Evolutionary conservation across 2,329 filamentous ascomycete species (phyloP), one percentile per base, ranked within the genome.

Genomic region (Aureobasidium sp.): DNA sequence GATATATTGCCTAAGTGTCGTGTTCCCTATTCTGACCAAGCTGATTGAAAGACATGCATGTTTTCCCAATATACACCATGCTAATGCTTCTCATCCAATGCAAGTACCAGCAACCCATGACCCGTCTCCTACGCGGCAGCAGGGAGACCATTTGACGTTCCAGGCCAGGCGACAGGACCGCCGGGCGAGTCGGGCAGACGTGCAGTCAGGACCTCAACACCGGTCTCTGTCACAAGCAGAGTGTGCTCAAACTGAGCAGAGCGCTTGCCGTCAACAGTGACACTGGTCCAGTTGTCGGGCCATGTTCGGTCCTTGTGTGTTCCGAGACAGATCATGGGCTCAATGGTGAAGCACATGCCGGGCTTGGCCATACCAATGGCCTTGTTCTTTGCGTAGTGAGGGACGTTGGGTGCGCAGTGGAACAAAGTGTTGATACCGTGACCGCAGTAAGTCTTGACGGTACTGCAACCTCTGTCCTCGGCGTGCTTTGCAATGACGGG

Each of bases 211-310:
- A 95, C 80, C 75, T 95, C 90, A 7, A 92, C 87, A 1, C 90
- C 90, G 67, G 88, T 84, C 70, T 92, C 89, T 0, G 90, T 95
- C 2, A 95, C 89, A 10, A 95, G 79, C 59, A 95, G 77, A 0
- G 90, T 94, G 72, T 95, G 90, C 74, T 95, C 90, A 71, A 99
- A 99, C 73, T 99, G 94, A 10, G 94, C 94, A 17, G 92, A 96
- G 72, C 85, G 81, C 75, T 88, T 89, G 56, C 94, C 94, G 73
- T 99, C 94, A 62, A 87, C 84, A 0, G 94, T 99, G 5, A 90
- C 90, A 75, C 92, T 96, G 0, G 94, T 99, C 94, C 94, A 99
- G 79, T 97, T 91, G 74, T 99, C 94, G 0, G 94, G 94, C 94
- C 94, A 99, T 0, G 92, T 97, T 74, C 94, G 88, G 72, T 99